phyloP scores from a whole-genome alignment of 805 yeast species.

The Candida maltosa region DNA sequence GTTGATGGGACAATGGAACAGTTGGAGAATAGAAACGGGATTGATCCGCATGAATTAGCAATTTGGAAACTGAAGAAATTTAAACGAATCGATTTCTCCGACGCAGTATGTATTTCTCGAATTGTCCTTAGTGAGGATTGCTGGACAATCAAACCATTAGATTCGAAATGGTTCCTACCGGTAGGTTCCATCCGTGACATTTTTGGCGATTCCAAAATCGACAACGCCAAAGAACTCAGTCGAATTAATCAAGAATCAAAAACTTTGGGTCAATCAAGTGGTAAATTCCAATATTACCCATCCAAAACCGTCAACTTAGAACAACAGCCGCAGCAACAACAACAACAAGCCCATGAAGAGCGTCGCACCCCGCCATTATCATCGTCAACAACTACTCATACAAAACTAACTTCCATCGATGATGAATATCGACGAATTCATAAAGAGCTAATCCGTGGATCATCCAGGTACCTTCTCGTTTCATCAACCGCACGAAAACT shows the following conservation, averaged over 20 bases:
- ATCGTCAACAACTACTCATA: conserved; percentile 9
- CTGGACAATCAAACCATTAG: conserved; percentile 50
- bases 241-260: conserved; percentile 40
- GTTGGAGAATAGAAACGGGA: conserved; percentile 14
- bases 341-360: no score
- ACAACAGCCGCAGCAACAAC: no score
- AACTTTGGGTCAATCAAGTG: conserved; percentile 32
- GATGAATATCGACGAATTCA: conserved; percentile 33
- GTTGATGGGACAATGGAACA: conserved; percentile 26
- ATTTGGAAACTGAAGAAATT: conserved; percentile 12
- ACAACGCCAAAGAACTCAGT: conserved; percentile 24
- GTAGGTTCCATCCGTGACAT: conserved; percentile 47
- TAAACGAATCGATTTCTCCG: conserved; percentile 17
- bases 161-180: conserved; percentile 39
- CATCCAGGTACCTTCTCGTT: conserved; percentile 14
- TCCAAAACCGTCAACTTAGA: conserved; percentile 16
- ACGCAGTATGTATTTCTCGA: conserved; percentile 28
- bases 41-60: conserved; percentile 3
- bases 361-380: background rate
- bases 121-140: conserved; percentile 42
- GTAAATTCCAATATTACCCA: conserved; percentile 33
- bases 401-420: conserved; percentile 22
- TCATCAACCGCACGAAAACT: conserved; percentile 43
- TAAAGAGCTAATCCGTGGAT: conserved; percentile 14
- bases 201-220: conserved; percentile 41